Conservation (phyloP, 495 filamentous ascomycete genomes). For the Daldinia concentrica region DNA sequence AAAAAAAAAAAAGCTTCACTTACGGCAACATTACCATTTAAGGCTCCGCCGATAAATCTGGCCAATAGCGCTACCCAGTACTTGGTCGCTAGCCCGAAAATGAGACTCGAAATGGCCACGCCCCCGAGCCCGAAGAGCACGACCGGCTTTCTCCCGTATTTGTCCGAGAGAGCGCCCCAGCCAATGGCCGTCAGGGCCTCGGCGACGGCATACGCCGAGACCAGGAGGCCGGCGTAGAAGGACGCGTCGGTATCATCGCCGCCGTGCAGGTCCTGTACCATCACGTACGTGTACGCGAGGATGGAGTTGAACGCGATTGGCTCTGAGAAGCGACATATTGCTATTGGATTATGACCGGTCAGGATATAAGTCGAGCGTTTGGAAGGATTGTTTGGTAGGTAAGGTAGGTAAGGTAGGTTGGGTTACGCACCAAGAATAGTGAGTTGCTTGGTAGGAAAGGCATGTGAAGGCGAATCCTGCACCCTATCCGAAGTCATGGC, state of each 20-base stretch:
- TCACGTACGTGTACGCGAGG: slow-evolving; percentile 92
- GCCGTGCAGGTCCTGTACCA: slow-evolving; percentile 83
- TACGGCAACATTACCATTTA: slow-evolving; percentile 73
- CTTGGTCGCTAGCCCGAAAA: slow-evolving; percentile 82
- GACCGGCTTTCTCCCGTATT: slow-evolving; percentile 82
- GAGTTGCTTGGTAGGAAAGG: slow-evolving; percentile 48
- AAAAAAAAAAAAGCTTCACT: slow-evolving; percentile 8
- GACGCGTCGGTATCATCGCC: slow-evolving; percentile 75
- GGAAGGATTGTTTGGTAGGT: background rate
- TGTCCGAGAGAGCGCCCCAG: slow-evolving; percentile 86
- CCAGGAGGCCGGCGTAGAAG: slow-evolving; percentile 87
- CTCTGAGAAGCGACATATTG: slow-evolving; percentile 87
- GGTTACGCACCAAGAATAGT: slow-evolving; percentile 46
- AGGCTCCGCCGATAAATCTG: slow-evolving; percentile 79
- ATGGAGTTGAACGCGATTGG: slow-evolving; percentile 98
- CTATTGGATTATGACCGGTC: slow-evolving; percentile 54
- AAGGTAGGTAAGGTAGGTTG: no score
- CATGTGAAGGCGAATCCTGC: slow-evolving; percentile 31
- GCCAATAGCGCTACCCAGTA: slow-evolving; percentile 80
- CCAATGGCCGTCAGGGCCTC: slow-evolving; percentile 82
- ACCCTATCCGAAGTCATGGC: slow-evolving; percentile 36
- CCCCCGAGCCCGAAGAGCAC: slow-evolving; percentile 81
- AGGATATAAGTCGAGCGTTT: background rate
- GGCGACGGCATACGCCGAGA: slow-evolving; percentile 86
- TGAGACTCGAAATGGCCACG: slow-evolving; percentile 85